Conservation (phyloP, 352 stramenopile species). For the Pythium brassicae region DNA sequence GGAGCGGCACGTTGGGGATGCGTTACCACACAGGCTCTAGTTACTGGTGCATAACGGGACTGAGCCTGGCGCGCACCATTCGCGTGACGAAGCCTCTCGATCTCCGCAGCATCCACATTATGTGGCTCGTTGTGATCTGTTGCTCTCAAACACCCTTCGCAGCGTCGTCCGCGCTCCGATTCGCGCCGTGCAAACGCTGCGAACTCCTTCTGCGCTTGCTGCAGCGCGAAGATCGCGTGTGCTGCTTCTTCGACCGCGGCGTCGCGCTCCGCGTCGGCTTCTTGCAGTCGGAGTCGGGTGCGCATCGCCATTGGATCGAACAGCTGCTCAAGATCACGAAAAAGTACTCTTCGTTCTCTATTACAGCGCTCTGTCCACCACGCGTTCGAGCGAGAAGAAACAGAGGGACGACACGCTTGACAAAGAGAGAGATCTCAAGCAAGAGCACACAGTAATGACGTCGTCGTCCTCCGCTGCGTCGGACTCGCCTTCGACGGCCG, state of each 20-base stretch:
- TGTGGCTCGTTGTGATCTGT: not conserved
- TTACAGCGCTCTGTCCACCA: no score
- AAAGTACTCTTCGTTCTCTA: no score
- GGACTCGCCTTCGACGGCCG: slow-evolving; percentile 5
- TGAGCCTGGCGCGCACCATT: not conserved
- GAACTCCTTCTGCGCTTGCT: slow-evolving; percentile 3
- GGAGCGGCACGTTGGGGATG: no score
- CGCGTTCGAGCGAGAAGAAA: no score
- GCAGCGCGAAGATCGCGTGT: slow-evolving; percentile 13
- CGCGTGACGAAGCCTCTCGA: not conserved
- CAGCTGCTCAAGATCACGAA: no score
- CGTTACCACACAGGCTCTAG: not conserved
- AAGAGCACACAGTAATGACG: no score
- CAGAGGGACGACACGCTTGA: no score
- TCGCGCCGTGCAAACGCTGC: not conserved
- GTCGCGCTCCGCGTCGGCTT: slow-evolving; percentile 23
- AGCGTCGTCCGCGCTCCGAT: not conserved
- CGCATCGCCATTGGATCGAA: no score
- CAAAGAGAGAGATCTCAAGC: no score
- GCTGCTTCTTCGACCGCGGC: slow-evolving; percentile 28
- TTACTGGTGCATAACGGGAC: not conserved
- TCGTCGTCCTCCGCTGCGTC: no score
- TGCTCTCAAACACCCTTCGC: not conserved
- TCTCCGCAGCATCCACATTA: not conserved
- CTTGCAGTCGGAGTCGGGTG: not conserved